phyloP scores from a whole-genome alignment of 2,329 filamentous ascomycete genomes.

The Xylariaceae sp. region DNA sequence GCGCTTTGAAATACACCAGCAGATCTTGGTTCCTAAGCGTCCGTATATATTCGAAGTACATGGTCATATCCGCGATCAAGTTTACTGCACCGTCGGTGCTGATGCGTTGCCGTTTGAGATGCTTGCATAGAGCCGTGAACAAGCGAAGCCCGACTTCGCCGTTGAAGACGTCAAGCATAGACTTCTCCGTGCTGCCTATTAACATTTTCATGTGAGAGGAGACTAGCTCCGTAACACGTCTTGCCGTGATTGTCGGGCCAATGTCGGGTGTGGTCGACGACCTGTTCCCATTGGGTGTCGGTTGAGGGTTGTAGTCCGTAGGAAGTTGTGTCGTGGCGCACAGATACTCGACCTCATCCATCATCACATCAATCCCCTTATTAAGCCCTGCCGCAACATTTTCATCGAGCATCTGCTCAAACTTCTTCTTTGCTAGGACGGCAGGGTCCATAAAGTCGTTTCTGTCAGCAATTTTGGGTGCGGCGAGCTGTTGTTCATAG shows the following conservation, averaged over 20 bases:
- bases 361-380: slow-evolving; percentile 95
- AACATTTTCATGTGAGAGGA: slow-evolving; percentile 89
- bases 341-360: slow-evolving; percentile 96
- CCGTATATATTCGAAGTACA: slow-evolving; percentile 81
- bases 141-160: slow-evolving; percentile 92
- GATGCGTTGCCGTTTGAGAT: slow-evolving; percentile 92
- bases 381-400: slow-evolving; percentile 92
- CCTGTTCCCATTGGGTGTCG: slow-evolving; percentile 35
- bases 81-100: slow-evolving; percentile 85
- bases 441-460: slow-evolving; percentile 94
- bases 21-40: slow-evolving; percentile 79
- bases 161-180: slow-evolving; percentile 97
- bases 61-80: slow-evolving; percentile 93
- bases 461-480: slow-evolving; percentile 76
- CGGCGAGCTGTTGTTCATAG: slow-evolving; percentile 89
- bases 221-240: slow-evolving; percentile 77
- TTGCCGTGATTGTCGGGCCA: slow-evolving; percentile 72
- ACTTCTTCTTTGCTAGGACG: slow-evolving; percentile 93
- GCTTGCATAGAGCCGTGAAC: slow-evolving; percentile 90
- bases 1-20: slow-evolving; percentile 82
- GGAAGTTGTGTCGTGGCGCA: slow-evolving; percentile 82
- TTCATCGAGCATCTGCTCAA: slow-evolving; percentile 98
- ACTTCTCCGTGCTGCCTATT: slow-evolving; percentile 92
- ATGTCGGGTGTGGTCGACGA: slow-evolving; percentile 38
- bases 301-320: slow-evolving; percentile 81